Percentiles rank a stretch among this genome's conserved stretches.
These are phyloP conservation scores for Nepenthes gracilis DNA, from an alignment of 148 eudicot genomes.

Conservation along the genomic window DNA sequence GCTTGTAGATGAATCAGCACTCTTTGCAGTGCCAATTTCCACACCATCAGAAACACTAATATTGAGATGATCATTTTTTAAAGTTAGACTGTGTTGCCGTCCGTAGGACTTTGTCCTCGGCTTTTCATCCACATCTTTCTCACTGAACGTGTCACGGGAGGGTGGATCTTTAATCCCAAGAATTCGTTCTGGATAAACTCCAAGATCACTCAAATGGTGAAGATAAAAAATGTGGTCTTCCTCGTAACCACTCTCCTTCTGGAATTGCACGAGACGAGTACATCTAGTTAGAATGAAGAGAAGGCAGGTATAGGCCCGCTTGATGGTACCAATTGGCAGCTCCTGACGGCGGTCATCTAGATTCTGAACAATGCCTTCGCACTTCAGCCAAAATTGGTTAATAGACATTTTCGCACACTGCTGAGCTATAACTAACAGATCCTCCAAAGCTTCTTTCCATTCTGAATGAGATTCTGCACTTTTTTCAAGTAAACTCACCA, in stretches of 20 bases:
- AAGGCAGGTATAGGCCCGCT: conserved; percentile 81
- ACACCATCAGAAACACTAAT: conserved; percentile 23
- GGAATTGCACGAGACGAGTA: conserved; percentile 86
- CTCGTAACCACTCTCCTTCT: conserved; percentile 85
- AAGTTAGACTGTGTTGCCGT: conserved; percentile 29
- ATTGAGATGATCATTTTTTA: conserved; percentile 23
- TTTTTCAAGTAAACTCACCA: conserved; percentile 66
- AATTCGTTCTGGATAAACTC: conserved; percentile 62
- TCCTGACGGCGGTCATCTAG: conserved; percentile 95
- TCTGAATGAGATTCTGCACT: conserved; percentile 46
- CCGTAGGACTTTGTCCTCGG: conserved; percentile 26
- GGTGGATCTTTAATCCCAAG: conserved; percentile 18
- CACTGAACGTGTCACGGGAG: conserved; percentile 10
- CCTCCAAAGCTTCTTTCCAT: conserved; percentile 68
- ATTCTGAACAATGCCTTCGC: conserved; percentile 87
- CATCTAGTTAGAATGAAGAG: conserved; percentile 91
- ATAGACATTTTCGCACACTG: conserved; percentile 84
- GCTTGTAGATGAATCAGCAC: conserved; percentile 59
- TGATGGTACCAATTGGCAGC: conserved; percentile 68
- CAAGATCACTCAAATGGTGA: conserved; percentile 89
- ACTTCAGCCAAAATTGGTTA: conserved; percentile 74
- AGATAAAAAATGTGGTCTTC: conserved; percentile 54
- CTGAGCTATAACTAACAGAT: conserved; percentile 67
- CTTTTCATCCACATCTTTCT: conserved; percentile 30
- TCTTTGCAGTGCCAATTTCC: conserved; percentile 69